Percentiles rank a stretch among this genome's conserved stretches.
phyloP scores from a whole-genome alignment of 2,329 filamentous ascomycete genomes.

The Ceratocystis diversiconidia region DNA sequence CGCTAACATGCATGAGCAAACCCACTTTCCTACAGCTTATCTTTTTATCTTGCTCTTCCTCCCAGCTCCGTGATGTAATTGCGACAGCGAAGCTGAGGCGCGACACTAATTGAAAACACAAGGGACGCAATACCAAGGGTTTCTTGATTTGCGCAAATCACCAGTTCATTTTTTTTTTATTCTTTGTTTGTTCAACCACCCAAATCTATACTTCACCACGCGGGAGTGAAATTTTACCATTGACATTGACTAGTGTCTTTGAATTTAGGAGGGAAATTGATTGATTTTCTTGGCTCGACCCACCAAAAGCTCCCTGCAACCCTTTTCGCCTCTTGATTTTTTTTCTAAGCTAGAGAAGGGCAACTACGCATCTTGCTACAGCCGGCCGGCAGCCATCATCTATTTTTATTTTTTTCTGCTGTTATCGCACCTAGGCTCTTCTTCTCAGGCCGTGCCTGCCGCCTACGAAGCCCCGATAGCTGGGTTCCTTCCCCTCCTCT shows the following conservation, averaged over 20 bases:
- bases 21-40: slow-evolving; percentile 1
- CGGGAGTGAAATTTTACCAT: not conserved
- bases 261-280: not conserved
- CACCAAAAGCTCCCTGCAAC: not conserved
- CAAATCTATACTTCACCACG: no score
- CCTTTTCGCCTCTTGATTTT: not conserved
- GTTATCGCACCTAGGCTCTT: not conserved
- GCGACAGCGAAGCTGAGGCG: not conserved
- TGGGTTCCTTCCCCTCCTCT: not conserved
- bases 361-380: not conserved
- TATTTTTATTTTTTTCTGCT: not conserved
- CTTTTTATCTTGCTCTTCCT: not conserved
- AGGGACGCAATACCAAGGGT: no score
- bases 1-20: not conserved
- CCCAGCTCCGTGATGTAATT: not conserved
- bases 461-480: not conserved
- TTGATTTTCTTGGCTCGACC: not conserved
- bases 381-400: not conserved
- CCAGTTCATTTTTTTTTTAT: not conserved
- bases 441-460: not conserved
- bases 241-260: not conserved
- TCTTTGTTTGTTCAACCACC: no score
- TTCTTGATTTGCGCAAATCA: not conserved
- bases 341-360: not conserved
- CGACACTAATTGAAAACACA: not conserved